A percentile compares a stretch with the other conserved stretches of the same genome.
Evolutionary conservation across 164 flowering plant genomes (phyloP).

Genomic region (Paratinospora sagittata): DNA sequence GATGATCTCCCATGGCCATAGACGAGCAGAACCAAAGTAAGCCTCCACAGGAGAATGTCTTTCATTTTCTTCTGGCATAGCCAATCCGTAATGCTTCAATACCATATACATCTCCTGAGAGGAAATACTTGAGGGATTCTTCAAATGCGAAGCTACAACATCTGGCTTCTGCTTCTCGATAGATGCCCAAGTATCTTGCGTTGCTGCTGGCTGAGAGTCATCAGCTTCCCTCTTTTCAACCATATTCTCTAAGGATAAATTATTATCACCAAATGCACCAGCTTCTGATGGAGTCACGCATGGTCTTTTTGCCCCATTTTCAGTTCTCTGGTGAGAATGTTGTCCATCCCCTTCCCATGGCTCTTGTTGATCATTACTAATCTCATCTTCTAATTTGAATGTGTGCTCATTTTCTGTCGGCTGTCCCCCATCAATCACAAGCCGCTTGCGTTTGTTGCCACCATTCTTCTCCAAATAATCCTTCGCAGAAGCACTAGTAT

Average conservation of each 20-base stretch:
- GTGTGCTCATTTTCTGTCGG: conserved; percentile 8
- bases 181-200: conserved; percentile 13
- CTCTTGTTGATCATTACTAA: conserved; percentile 5
- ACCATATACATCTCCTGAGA: conserved; percentile 37
- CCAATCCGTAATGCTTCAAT: conserved; percentile 40
- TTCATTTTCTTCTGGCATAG: conserved; percentile 30
- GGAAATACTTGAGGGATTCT: conserved; percentile 26
- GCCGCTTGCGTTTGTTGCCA: conserved; percentile 15
- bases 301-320: conserved; percentile 11
- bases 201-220: conserved; percentile 7
- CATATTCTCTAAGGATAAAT: conserved; percentile 14
- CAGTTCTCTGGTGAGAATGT: neutral
- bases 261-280: conserved; percentile 6
- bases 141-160: conserved; percentile 7
- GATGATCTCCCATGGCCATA: conserved; percentile 59
- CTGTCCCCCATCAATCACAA: conserved; percentile 15
- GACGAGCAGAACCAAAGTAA: conserved; percentile 50
- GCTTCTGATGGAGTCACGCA: conserved; percentile 11
- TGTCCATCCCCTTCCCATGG: conserved; percentile 5
- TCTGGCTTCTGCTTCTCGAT: conserved; percentile 12
- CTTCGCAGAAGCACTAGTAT: conserved; percentile 7
- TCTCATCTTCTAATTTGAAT: conserved; percentile 13
- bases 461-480: conserved; percentile 14
- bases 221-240: conserved; percentile 13
- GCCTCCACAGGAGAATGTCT: conserved; percentile 21